Evolutionary conservation across 2,329 filamentous ascomycete genomes (phyloP), one percentile per base, ranked within the genome.

Genomic region (Neonectria faginata): DNA sequence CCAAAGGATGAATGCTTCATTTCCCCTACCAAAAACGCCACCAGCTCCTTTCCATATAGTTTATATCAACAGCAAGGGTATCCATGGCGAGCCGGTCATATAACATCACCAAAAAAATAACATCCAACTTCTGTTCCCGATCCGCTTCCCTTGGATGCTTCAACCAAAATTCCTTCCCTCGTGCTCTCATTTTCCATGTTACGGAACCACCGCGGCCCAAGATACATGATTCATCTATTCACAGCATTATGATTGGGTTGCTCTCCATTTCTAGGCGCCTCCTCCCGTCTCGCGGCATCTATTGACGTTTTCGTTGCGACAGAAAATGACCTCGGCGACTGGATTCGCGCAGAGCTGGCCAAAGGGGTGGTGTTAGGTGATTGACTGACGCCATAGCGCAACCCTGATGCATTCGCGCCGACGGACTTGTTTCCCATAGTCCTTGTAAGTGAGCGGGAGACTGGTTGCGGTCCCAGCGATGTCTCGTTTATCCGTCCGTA

Each of bases 341-440:
- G 69, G 22, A 74, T 67, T 47, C 69, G 72, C 25, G 73, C 72
- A 48, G 70, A 73, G 58, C 70, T 70, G 33, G 64, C 65, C 16
- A 65, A 64, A 41, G 70, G 62, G 8, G 60, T 63, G 9, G 61
- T 51, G 16, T 52, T 66, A 0, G 45, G 50, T 11, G 58, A 54
- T 29, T 67, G 72, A 36, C 44, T 57, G n/a, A 57, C 29, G 18
- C 57, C 66, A 51, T 66, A 69, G 5, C 67, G 66, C 11, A 58
- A 48, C 9, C 62, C 62, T 36, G 59, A 63, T 54, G 69, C 60
- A 20, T 62, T 68, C n/a, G 62, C 51, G 27, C 66, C 66, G 2
- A 74, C 60, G 5, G 70, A 74, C 52, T 65, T 74, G 14, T 56
- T 72, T n/a, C 45, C 59, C 10, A 59, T 29, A 11, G 33, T 44